Evolutionary conservation across 441 rosid species (phyloP), one percentile per base, ranked within the genome.

Genomic region (Eruca vesicaria): DNA sequence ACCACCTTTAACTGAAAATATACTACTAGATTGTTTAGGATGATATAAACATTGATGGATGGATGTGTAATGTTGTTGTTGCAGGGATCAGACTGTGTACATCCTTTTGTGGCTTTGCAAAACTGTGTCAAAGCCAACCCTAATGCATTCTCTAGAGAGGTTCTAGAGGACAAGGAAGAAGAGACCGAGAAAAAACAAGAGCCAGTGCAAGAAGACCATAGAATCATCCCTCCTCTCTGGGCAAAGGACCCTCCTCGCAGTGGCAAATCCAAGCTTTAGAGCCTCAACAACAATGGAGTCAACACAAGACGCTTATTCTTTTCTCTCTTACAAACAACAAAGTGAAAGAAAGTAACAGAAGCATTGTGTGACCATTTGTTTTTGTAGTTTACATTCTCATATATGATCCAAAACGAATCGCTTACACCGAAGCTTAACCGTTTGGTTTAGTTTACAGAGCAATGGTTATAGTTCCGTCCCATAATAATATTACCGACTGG

Each of bases 31-130:
- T 48, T 18, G 55, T 48, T 48, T 48, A 48, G 55, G 55, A 3
- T 33, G 29, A 26, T 26, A 5, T 23, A 23, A 23, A 58, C n/a
- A 52, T 41, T 5, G 48, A 28, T 36, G 28, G 10, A 18, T 68
- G 74, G 41, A 41, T 76, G 15, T 64, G 66, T 28, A 41, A 18
- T 62, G 57, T 58, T 71, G 52, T 74, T 64, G 12, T 73, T 71
- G 55, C 80, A 95, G 96, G 98, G 98, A 61, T 88, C 98, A 41
- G 96, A 95, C 69, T 92, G 99, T 23, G 88, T 92, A 67, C 78
- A 82, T 68, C 94, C 94, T 8, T 92, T 95, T 56, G 85, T 95
- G 53, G 92, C 97, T 32, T 82, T 95, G 82, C 99, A 92, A 82
- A 83, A 72, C 65, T 92, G 98, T 77, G 86, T 95, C 53, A 91